These are phyloP conservation scores for Daldinia vernicosa DNA, from an alignment of 495 filamentous ascomycete species.

Conservation along the genomic window DNA sequence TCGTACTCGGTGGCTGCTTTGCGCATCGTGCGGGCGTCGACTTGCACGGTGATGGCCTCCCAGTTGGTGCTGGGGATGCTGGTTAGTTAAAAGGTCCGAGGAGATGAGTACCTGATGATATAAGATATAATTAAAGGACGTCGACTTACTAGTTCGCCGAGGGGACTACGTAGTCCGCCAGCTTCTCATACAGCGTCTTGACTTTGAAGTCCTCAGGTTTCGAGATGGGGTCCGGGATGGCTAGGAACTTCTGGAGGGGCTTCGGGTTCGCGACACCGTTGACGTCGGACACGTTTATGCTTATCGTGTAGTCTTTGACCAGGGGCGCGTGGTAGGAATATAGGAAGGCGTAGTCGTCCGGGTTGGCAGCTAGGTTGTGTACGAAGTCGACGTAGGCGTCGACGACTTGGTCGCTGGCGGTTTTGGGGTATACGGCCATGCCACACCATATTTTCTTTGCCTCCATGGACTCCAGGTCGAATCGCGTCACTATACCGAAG, in stretches of 20 bases:
- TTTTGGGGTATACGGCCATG: constrained; percentile 5
- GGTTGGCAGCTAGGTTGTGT: constrained; percentile 3
- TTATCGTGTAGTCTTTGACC: background rate
- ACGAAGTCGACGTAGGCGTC: constrained; percentile 44
- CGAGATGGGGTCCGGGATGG: background rate
- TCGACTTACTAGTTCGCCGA: constrained; percentile 24
- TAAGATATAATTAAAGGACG: background rate
- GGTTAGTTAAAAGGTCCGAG: background rate
- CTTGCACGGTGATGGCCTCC: background rate
- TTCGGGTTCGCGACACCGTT: background rate
- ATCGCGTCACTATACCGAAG: constrained; percentile 63
- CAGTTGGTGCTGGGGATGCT: background rate
- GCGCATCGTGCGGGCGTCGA: background rate
- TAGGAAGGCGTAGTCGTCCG: background rate
- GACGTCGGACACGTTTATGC: background rate
- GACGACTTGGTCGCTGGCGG: constrained; percentile 20
- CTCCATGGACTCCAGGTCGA: constrained; percentile 49
- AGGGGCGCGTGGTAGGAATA: background rate
- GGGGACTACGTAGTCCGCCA: constrained; percentile 29
- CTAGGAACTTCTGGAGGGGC: background rate
- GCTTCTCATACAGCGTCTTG: constrained; percentile 36
- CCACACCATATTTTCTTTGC: constrained; percentile 40
- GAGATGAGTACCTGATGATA: too few relatives aligned
- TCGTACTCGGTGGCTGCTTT: background rate
- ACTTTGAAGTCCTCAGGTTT: constrained; percentile 28